A percentile compares a stretch with the other conserved stretches of the same genome.
Evolutionary conservation across 2,329 filamentous ascomycete genomes (phyloP).

Genomic region (Cladosporium sp.): DNA sequence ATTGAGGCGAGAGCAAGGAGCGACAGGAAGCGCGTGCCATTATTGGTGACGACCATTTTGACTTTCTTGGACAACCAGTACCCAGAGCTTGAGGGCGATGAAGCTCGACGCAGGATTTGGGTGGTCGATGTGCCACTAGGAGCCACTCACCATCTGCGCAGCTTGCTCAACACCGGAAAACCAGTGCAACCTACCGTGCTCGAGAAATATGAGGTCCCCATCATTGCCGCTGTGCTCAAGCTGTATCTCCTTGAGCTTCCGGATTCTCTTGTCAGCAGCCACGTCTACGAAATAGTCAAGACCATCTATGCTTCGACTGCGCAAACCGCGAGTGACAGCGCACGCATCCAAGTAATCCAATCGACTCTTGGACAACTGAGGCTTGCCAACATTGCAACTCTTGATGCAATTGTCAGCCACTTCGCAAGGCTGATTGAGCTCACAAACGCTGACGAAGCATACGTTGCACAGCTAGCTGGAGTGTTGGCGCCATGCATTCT

Average conservation of each 20-base stretch:
- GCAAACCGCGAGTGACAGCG: constrained; percentile 72
- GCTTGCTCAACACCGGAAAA: constrained; percentile 84
- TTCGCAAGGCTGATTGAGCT: constrained; percentile 96
- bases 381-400: constrained; percentile 96
- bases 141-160: constrained; percentile 81
- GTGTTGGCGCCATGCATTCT: constrained; percentile 81
- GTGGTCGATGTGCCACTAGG: constrained; percentile 84
- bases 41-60: constrained; percentile 87
- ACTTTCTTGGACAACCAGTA: constrained; percentile 97
- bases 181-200: constrained; percentile 73
- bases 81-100: constrained; percentile 94
- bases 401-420: constrained; percentile 96
- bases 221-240: constrained; percentile 88
- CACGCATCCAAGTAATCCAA: constrained; percentile 86
- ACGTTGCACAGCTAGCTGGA: constrained; percentile 72
- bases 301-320: constrained; percentile 88
- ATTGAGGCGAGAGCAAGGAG: constrained; percentile 91
- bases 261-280: constrained; percentile 96
- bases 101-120: constrained; percentile 90
- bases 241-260: constrained; percentile 93
- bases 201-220: constrained; percentile 87
- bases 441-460: constrained; percentile 90
- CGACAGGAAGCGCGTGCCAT: constrained; percentile 91
- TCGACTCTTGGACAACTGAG: constrained; percentile 93
- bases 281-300: constrained; percentile 98